These are phyloP conservation scores for Lepidium sativum DNA, from an alignment of 345 rosid genomes.

Conservation along the genomic window DNA sequence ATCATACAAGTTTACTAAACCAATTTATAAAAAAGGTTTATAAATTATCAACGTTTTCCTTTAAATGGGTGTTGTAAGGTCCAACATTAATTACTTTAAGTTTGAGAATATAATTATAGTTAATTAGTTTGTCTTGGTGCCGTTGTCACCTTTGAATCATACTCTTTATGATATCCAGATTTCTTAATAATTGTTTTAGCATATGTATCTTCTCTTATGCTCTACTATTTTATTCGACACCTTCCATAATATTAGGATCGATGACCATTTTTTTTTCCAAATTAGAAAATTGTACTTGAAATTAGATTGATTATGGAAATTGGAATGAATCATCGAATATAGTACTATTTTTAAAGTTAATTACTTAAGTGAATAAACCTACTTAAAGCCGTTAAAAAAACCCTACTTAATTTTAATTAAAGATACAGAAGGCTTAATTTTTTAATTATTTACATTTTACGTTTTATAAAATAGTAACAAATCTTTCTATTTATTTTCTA, in stretches of 20 bases:
- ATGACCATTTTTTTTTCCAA: not conserved
- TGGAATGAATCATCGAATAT: not conserved
- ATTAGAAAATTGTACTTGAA: not conserved
- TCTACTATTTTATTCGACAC: not conserved
- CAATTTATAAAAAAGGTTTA: conserved; percentile 13
- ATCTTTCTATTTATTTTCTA: too few relatives aligned
- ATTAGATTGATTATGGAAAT: not conserved
- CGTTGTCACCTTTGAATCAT: conserved; percentile 22
- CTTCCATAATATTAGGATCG: conserved; percentile 10
- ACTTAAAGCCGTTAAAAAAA: too few relatives aligned
- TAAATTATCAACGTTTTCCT: conserved; percentile 22
- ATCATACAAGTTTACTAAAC: conserved; percentile 22
- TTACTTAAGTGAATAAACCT: too few relatives aligned
- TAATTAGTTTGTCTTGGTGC: conserved; percentile 23
- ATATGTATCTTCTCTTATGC: not conserved
- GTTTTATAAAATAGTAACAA: too few relatives aligned
- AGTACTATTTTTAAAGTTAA: too few relatives aligned
- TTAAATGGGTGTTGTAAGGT: conserved; percentile 24
- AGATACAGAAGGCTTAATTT: too few relatives aligned
- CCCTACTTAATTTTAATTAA: too few relatives aligned
- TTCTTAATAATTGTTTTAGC: not conserved
- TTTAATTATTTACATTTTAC: too few relatives aligned
- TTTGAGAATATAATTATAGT: conserved; percentile 4
- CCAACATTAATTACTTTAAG: conserved; percentile 16
- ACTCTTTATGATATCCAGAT: not conserved